These are phyloP conservation scores for Pelargonium exstipulatum DNA, from an alignment of 441 rosid genomes.

Conservation along the genomic window DNA sequence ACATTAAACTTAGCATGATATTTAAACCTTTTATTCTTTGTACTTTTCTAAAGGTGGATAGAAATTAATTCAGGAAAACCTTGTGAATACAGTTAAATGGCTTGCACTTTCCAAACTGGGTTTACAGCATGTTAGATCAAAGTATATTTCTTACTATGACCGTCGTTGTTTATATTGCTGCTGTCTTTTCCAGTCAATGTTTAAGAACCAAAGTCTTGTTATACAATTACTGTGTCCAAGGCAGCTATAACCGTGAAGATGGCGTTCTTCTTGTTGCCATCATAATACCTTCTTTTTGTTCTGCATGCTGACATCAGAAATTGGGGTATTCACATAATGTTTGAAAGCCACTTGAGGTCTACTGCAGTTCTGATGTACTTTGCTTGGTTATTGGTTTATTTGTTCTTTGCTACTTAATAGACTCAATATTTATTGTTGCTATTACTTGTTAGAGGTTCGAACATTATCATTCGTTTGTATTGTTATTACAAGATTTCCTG, in stretches of 20 bases:
- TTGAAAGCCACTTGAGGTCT: not conserved
- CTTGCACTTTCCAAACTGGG: not conserved
- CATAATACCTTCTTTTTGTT: not conserved
- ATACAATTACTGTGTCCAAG: not conserved
- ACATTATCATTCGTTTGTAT: constrained; percentile 6
- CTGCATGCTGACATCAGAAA: not conserved
- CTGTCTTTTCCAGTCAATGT: not conserved
- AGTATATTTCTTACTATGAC: not conserved
- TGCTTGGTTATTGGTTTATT: not conserved
- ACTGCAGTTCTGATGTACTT: not conserved
- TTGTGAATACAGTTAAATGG: not conserved
- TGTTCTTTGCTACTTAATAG: not conserved
- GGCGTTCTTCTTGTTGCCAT: not conserved
- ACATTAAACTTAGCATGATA: not conserved
- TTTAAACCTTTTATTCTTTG: not conserved
- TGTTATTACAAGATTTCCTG: constrained; percentile 8
- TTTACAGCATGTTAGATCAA: not conserved
- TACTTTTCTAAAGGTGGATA: not conserved
- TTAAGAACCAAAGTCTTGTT: too few species aligned
- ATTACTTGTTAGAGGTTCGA: constrained; percentile 3
- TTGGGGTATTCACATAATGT: not conserved
- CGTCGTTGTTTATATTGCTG: not conserved
- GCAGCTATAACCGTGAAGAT: not conserved
- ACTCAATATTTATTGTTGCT: not conserved
- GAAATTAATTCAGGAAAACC: not conserved